Base-by-base conservation (phyloP, 768 basidiomycete genomes). In the Hortiboletus flavorubellus region DNA sequence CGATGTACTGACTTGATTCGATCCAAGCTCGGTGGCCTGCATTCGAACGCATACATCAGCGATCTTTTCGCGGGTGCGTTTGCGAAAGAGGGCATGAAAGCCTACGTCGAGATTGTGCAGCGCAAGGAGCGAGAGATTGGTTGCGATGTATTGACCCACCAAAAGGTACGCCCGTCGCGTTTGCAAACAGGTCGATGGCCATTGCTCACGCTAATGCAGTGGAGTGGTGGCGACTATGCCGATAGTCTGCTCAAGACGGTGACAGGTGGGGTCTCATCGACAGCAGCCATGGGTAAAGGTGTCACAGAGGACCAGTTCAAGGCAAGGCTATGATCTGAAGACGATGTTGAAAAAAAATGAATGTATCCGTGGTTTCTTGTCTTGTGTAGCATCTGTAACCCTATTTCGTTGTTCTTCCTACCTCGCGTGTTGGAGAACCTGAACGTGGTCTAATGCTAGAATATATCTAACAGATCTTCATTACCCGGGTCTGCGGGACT, bases 281-380 rank as follows among this genome's bases (percentile, higher is more conserved):
- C 96, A 10, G 83, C 95, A n/a, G 96, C 97, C n/a, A 98, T 98
- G 96, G 97, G 96, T 47, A 85, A 86, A 63, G 96, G 96, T 53
- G 93, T 96, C 31, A 97, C 94, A 0, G 94, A 97, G 75, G 73
- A 85, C 37, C 94, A 96, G 71, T 97, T 96, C 74, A 65, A 62
- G 56, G 46, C 74, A 34, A 83, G 77, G 64, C 64, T 83, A 58
- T 83, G 63, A 75, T 46, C 18, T 39, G 43, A 44, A 8, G 29
- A 45, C 5, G 33, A 16, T n/a, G 39, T 46, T 18, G 14, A 26
- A 34, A 18, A 6, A 11, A 16, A 10, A 42, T 33, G 12, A 40
- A 43, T 11, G 34, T 34, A 44, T 41, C 49, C 11, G 40, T 38
- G 47, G 53, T 58, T 40, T 45, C 16, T 45, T 43, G 47, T 51